phyloP scores from a whole-genome alignment of 257 asterid species.

The Solanum bulbocastanum region DNA sequence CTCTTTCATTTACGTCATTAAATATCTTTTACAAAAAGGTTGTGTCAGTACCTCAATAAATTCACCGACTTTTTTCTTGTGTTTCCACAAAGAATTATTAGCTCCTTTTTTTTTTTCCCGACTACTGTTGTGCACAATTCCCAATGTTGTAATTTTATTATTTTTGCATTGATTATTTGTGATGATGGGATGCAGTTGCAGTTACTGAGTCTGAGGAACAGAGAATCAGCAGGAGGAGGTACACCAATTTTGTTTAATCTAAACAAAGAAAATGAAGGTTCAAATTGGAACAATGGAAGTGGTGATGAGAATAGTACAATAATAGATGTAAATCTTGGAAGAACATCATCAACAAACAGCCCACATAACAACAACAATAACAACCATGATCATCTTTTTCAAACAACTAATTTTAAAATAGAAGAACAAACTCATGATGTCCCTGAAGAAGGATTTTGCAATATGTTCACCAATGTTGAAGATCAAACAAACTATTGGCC shows the following conservation, averaged over 20 bases:
- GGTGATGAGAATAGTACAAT: constrained; percentile 37
- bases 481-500: constrained; percentile 67
- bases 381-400: constrained; percentile 12
- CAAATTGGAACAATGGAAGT: constrained; percentile 52
- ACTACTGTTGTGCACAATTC: not conserved
- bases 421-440: constrained; percentile 17
- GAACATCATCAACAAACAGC: constrained; percentile 12
- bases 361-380: constrained; percentile 11
- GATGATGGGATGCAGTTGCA: constrained; percentile 24
- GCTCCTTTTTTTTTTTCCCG: not conserved
- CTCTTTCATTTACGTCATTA: not conserved
- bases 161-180: not conserved
- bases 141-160: not conserved
- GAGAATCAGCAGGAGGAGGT: constrained; percentile 25
- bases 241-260: constrained; percentile 23
- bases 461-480: constrained; percentile 49
- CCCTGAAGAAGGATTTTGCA: constrained; percentile 37
- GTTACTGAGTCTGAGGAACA: constrained; percentile 40
- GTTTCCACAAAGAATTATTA: not conserved
- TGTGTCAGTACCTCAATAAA: no score
- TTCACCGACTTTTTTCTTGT: not conserved
- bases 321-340: constrained; percentile 42
- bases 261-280: constrained; percentile 57
- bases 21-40: not conserved
- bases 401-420: constrained; percentile 18